A percentile compares a stretch with the other conserved stretches of the same genome.
Conservation (phyloP, 148 eudicot species). For the Chenopodium album region DNA sequence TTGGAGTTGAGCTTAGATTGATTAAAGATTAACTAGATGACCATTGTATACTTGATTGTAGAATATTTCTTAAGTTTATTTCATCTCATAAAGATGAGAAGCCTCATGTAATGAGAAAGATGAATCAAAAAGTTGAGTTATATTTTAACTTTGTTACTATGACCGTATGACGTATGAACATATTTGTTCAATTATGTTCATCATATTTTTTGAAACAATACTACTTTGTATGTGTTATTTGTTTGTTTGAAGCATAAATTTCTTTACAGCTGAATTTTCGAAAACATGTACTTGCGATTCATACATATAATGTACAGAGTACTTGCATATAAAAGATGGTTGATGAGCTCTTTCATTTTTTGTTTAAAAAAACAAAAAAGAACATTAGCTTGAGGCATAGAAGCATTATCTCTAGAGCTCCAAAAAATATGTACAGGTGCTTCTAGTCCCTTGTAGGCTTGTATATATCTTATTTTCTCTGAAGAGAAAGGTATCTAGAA, state of each 20-base stretch:
- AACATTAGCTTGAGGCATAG: not conserved
- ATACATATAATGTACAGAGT: not conserved
- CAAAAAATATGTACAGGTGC: not conserved
- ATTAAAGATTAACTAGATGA: too few species aligned
- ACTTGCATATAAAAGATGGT: not conserved
- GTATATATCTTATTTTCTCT: too few species aligned
- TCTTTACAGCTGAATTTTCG: not conserved
- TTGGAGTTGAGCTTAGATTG: not conserved
- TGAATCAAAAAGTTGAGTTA: not conserved
- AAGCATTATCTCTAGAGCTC: not conserved
- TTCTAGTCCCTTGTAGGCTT: not conserved
- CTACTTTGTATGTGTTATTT: too few species aligned
- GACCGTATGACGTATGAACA: too few species aligned
- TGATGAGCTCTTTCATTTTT: not conserved
- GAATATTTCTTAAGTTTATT: not conserved
- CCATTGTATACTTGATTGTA: not conserved
- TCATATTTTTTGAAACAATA: too few species aligned
- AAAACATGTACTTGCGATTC: not conserved
- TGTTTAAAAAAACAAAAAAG: too few species aligned
- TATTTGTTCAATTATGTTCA: not conserved
- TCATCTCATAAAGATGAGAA: too few species aligned
- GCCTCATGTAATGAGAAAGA: not conserved
- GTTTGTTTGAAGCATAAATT: not conserved
- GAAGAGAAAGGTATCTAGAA: too few species aligned
- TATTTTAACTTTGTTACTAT: too few species aligned